Conservation (phyloP, 768 basidiomycete species). For the Xerocomus potaroensis region DNA sequence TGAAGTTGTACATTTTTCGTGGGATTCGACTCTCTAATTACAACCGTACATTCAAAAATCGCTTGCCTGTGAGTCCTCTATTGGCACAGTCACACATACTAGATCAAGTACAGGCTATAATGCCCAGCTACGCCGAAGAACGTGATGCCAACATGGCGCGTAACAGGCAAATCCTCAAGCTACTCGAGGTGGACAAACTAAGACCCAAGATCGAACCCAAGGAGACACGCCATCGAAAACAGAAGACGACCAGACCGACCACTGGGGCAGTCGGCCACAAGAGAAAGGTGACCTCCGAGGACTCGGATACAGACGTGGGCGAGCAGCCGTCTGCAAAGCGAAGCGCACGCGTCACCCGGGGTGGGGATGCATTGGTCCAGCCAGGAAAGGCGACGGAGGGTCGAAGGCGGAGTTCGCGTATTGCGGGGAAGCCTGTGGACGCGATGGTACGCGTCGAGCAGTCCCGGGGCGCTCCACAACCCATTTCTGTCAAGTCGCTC, state of each 20-base stretch:
- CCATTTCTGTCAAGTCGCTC: conserved; percentile 37
- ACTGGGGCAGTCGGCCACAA: conserved; percentile 36
- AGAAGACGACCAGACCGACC: background rate
- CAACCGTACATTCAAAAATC: too few species aligned
- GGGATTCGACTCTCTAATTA: too few species aligned
- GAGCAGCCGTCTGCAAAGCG: conserved; percentile 28
- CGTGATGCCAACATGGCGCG: conserved; percentile 35
- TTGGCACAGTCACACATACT: too few species aligned
- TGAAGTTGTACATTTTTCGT: too few species aligned
- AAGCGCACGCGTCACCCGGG: conserved; percentile 11
- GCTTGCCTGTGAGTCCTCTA: too few species aligned
- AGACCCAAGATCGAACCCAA: conserved; percentile 47
- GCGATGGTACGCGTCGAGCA: conserved; percentile 39
- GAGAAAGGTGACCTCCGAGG: conserved; percentile 34
- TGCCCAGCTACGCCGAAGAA: conserved; percentile 31
- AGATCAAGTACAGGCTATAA: too few species aligned
- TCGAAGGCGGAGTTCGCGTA: conserved; percentile 64
- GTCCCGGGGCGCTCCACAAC: conserved; percentile 30
- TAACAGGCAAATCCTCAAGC: conserved; percentile 42
- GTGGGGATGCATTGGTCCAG: conserved; percentile 16
- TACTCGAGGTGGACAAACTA: conserved; percentile 37
- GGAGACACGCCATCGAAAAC: conserved; percentile 29
- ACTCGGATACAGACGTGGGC: conserved; percentile 23
- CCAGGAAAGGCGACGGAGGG: conserved; percentile 11
- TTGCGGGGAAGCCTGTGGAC: conserved; percentile 53